Base-by-base conservation (phyloP, 2,329 filamentous ascomycete genomes). In the Lecanicillium sp. region DNA sequence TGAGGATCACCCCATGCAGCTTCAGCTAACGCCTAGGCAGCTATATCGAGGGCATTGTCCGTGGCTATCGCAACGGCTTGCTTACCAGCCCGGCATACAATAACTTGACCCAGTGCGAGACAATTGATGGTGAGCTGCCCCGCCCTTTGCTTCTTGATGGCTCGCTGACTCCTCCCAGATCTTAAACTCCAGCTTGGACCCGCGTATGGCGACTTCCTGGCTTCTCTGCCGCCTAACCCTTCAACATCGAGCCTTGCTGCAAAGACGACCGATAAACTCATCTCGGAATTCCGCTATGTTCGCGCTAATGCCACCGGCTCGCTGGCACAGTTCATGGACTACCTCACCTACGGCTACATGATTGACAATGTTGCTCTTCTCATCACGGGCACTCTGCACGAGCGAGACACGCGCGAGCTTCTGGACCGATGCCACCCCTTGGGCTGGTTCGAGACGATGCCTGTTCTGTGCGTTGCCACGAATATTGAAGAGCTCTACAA, bases 401-500 rank as follows among this genome's bases (percentile, higher is more conserved):
- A 98, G 67, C 80, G 92, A 58, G 92, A 98, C 61, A 98, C 92
- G 4, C 81, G 89, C 43, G 92, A 98, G 66, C 76, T 98, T 46
- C 70, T 98, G 38, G 92, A 96, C 57, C 75, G 92, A 62, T 98
- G 94, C 64, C 94, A 98, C 54, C 92, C 92, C 6, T 75, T 98
- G 7, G 92, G 92, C 51, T 96, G 89, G 88, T 98, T 98, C 60
- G 92, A 98, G 71, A 95, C 92, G 8, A 88, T 98, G 83, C 94
- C 92, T 0, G 92, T 95, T 4, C 83, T 98, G 38, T 96, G 90
- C 58, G 90, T 96, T 32, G 92, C 92, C 22, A 95, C 90, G 36
- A 98, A 96, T 62, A 95, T 96, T 48, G 92, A 98, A 66, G 92
- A 98, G 59, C 75, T 98, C 28, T 98, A 98, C 73, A 98, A 96